Evolutionary conservation across 2,329 filamentous ascomycete genomes (phyloP), one percentile per base, ranked within the genome.

Genomic region (Microdochium nivale): DNA sequence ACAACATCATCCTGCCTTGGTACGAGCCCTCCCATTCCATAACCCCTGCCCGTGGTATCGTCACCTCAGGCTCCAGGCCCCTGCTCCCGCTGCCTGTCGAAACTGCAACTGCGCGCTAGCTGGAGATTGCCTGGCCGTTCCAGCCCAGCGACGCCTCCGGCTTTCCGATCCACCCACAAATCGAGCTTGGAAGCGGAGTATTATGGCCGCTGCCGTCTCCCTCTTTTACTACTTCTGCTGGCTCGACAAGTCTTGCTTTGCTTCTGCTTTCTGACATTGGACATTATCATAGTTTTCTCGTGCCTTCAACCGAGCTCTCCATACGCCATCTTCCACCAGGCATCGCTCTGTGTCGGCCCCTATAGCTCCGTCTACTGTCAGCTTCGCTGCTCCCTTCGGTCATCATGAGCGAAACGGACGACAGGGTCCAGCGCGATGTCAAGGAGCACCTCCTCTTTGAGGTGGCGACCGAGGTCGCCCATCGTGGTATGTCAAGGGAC

Each of bases 391-490:
- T 8, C 35, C 13, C 13, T 4, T 40, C 53, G 32, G 54, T 60
- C 65, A 61, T 59, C 53, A 79, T 79, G 77, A 67, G 62, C 63
- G 71, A 76, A 55, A 72, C 69, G 59, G 68, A 67, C 58, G 70
- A 71, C 52, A 69, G 68, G 56, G 60, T 65, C 55, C 67, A 70
- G 57, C 78, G 80, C 61, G 91, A 97, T 73, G 88, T 97, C 64
- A 90, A 88, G 75, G 94, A 95, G 71, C 94, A 97, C 73, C 78
- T 95, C 65, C 87, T 99, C 61, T 99, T 99, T 67, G 94, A 99
- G 75, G 79, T 97, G 63, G 90, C 94, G 55, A 97, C 94, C 23
- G 94, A 99, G 70, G 94, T 97, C 61, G 94, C 94, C 56, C 95
- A 97, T 78, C 84, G 94, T 80, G 89, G 89, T 92, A 78, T 60